Conservation (phyloP, 2,329 filamentous ascomycete species). For the Daldinia sp. region DNA sequence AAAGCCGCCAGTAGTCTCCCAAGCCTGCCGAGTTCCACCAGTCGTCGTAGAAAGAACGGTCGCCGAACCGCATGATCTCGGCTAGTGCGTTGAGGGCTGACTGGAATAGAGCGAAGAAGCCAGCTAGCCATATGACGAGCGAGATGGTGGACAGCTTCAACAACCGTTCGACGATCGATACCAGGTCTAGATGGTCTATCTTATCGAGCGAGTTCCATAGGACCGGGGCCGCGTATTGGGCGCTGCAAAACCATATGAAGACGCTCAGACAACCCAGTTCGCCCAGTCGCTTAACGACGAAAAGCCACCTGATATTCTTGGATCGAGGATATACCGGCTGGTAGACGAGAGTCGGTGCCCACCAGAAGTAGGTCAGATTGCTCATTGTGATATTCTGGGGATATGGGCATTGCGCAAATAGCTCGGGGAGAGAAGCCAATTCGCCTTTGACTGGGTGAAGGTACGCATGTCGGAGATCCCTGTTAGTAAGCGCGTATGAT, state of each 20-base stretch:
- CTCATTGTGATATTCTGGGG: constrained; percentile 88
- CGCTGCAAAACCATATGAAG: constrained; percentile 95
- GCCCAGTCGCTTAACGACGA: constrained; percentile 83
- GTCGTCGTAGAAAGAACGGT: constrained; percentile 94
- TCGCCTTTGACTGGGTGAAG: constrained; percentile 79
- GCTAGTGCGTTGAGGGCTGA: constrained; percentile 91
- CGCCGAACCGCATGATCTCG: constrained; percentile 89
- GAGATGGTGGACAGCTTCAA: constrained; percentile 97
- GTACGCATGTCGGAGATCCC: constrained; percentile 91
- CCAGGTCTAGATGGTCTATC: constrained; percentile 82
- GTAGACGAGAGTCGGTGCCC: constrained; percentile 95
- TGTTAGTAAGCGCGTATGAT: constrained; percentile 96
- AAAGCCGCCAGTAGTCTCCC: constrained; percentile 91
- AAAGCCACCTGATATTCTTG: constrained; percentile 83
- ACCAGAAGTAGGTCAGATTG: constrained; percentile 97
- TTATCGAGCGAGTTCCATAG: constrained; percentile 91
- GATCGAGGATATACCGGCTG: constrained; percentile 96
- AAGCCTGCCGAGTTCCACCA: constrained; percentile 97
- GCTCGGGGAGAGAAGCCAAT: constrained; percentile 77
- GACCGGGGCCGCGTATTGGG: constrained; percentile 93
- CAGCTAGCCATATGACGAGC: constrained; percentile 95
- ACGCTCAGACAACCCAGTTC: constrained; percentile 83
- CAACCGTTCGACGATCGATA: constrained; percentile 86
- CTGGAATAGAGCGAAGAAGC: constrained; percentile 97
- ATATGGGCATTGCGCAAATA: constrained; percentile 88